A percentile compares a stretch with the other conserved stretches of the same genome.
Conservation (phyloP, 192 early-diverging fungal species). For the Globomyces pollinis-pini region DNA sequence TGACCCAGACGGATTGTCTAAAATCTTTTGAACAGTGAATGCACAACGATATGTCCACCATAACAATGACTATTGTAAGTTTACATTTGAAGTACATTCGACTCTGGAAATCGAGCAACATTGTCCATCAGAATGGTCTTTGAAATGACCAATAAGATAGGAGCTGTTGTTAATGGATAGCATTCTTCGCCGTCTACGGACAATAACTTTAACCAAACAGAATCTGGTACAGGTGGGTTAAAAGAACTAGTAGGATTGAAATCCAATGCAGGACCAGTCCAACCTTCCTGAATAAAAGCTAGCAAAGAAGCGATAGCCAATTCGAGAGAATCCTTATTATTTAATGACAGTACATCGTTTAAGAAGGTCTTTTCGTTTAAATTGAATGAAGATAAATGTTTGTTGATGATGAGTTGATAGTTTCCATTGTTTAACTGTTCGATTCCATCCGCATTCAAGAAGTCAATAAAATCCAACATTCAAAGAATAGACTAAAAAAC, state of each 20-base stretch:
- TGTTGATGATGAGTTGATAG: too few relatives aligned
- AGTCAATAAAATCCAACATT: too few relatives aligned
- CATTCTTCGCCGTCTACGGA: conserved; percentile 76
- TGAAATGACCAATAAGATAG: conserved; percentile 63
- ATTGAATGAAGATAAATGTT: too few relatives aligned
- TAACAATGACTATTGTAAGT: not conserved
- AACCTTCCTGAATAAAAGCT: not conserved
- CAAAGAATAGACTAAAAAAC: too few relatives aligned
- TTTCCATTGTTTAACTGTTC: too few relatives aligned
- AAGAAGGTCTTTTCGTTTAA: too few relatives aligned
- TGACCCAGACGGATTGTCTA: conserved; percentile 58
- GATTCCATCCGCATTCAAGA: too few relatives aligned
- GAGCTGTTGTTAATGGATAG: conserved; percentile 66
- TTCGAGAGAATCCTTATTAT: too few relatives aligned
- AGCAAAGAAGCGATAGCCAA: not conserved
- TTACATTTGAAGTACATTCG: not conserved
- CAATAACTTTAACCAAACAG: conserved; percentile 35
- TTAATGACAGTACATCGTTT: too few relatives aligned
- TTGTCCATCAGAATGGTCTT: conserved; percentile 57
- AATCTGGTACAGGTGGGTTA: conserved; percentile 31
- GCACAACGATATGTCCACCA: conserved; percentile 74
- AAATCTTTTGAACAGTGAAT: conserved; percentile 68
- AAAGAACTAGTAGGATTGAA: not conserved
- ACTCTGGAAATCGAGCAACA: conserved; percentile 11
- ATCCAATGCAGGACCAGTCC: conserved; percentile 6